Base-by-base conservation (phyloP, 257 asterid genomes). In the Solanum bulbocastanum region DNA sequence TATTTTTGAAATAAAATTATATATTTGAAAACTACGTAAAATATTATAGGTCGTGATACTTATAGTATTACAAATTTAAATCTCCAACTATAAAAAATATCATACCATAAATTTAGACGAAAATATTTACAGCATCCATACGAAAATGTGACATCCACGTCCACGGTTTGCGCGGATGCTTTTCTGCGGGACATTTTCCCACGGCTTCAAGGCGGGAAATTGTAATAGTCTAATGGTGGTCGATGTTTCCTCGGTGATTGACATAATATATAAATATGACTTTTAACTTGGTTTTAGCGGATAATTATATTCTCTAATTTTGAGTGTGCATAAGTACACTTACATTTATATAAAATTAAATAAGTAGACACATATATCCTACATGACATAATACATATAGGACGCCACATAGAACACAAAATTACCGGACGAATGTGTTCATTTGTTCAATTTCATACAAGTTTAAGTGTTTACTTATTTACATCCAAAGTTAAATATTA, bases 381-480 rank as follows among this genome's bases (percentile, higher is more conserved):
- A 49, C 22, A 49, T 46, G 7, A 49, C 8, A 49, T 49, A 15
- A 49, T 15, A 15, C 3, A 49, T 16, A 5, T 2, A 46, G 1
- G 0, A 46, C 56, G 0, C 2, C 56, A 46, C 18, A 4, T 46
- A 52, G 0, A 16, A 52, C 2, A 52, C 22, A 52, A 52, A 52
- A 2, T 16, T 52, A 1, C 0, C 10, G 0, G 9, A 52, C 0
- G 0, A 52, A 52, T 52, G 1, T 1, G 3, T 52, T 37, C 0
- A 37, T 1, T 37, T 8, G 8, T 37, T 8, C 8, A 7, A 37
- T 37, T 7, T 37, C 42, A 37, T 37, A 37, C 0, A 37, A 0
- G 6, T 8, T 37, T 52, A 52, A 16, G 23, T 52, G 23, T 5
- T 10, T 5, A 52, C 23, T 52, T 18, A 16, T 6, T 13, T 13